Percentiles rank a stretch among this genome's conserved stretches.
phyloP scores from a whole-genome alignment of 768 basidiomycete genomes.

The Asterophora lycoperdoides region DNA sequence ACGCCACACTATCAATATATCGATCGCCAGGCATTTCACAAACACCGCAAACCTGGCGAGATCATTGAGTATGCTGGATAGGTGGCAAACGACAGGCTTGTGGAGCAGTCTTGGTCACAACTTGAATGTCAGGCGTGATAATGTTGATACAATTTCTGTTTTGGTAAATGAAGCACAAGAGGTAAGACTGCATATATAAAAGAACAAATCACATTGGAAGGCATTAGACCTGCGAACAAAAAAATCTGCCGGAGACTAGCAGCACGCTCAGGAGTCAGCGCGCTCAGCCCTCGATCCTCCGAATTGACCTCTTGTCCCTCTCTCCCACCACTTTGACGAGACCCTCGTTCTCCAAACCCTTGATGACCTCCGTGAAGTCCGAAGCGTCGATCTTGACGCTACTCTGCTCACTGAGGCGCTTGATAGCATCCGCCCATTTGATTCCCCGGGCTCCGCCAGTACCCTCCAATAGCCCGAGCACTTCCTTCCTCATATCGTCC shows the following conservation, averaged over 20 bases:
- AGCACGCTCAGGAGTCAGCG: too few relatives aligned
- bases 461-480: slow-evolving; percentile 60
- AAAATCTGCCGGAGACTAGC: neutral
- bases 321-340: slow-evolving; percentile 83
- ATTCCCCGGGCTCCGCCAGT: slow-evolving; percentile 55
- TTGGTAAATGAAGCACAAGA: neutral
- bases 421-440: slow-evolving; percentile 81
- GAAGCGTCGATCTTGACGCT: slow-evolving; percentile 71
- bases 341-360: slow-evolving; percentile 80
- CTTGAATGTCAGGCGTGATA: too few relatives aligned
- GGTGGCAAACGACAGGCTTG: too few relatives aligned
- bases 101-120: too few relatives aligned
- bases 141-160: too few relatives aligned
- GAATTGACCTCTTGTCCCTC: slow-evolving; percentile 78
- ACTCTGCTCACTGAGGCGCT: slow-evolving; percentile 77
- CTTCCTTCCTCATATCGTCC: slow-evolving; percentile 86
- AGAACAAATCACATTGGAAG: neutral
- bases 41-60: too few relatives aligned
- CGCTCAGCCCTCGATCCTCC: slow-evolving; percentile 50
- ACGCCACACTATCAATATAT: too few relatives aligned
- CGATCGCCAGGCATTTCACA: too few relatives aligned
- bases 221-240: neutral
- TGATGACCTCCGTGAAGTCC: slow-evolving; percentile 82
- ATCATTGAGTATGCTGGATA: too few relatives aligned
- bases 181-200: neutral